Conservation (phyloP, 345 rosid genomes). For the Gossypium mustelinum region DNA sequence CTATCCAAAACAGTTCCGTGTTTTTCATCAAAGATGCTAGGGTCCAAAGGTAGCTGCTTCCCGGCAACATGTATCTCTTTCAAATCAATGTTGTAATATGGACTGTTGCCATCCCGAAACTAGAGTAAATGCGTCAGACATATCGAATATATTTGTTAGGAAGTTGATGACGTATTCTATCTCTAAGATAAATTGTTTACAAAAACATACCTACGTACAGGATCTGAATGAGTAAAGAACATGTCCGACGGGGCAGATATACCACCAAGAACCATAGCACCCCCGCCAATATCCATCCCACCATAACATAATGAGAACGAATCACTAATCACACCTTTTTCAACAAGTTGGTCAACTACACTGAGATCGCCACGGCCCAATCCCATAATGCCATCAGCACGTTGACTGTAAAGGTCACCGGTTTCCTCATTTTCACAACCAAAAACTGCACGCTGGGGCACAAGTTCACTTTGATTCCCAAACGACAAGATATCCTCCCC, state of each 20-base stretch:
- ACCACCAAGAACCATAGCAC: conserved; percentile 91
- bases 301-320: conserved; percentile 93
- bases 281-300: conserved; percentile 91
- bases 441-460: conserved; percentile 75
- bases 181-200: conserved; percentile 17
- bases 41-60: conserved; percentile 55
- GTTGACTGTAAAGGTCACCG: conserved; percentile 86
- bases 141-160: conserved; percentile 53
- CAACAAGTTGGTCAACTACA: conserved; percentile 85
- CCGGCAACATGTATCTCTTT: conserved; percentile 89
- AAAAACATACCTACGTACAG: conserved; percentile 74
- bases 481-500: conserved; percentile 80
- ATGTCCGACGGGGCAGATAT: conserved; percentile 61
- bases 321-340: conserved; percentile 70
- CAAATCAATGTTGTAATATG: conserved; percentile 93
- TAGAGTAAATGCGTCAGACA: conserved; percentile 88
- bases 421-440: conserved; percentile 90
- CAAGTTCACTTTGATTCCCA: conserved; percentile 67
- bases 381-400: conserved; percentile 95
- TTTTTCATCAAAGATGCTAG: conserved; percentile 66
- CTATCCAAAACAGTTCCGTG: conserved; percentile 78
- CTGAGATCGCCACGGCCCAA: conserved; percentile 90
- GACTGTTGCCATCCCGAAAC: conserved; percentile 99
- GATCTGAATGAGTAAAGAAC: conserved; percentile 63
- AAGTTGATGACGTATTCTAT: conserved; percentile 29